A percentile compares a stretch with the other conserved stretches of the same genome.
Conservation (phyloP, 768 basidiomycete species). For the Kwoniella europaea region DNA sequence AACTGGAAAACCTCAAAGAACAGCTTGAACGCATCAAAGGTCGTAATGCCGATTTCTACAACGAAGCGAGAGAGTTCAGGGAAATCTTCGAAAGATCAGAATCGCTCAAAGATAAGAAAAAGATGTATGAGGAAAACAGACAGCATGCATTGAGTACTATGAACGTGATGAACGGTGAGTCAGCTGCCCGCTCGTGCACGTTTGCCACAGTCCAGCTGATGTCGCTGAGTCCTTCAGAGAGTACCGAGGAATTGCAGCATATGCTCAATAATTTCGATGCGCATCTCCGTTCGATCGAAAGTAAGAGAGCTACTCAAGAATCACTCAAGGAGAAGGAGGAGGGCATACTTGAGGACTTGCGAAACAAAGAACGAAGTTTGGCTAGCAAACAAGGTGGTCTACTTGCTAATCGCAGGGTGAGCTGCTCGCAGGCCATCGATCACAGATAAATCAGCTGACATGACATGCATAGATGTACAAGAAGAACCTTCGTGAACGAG, state of each 20-base stretch:
- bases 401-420: constrained; percentile 74
- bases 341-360: constrained; percentile 38
- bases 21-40: constrained; percentile 69
- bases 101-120: constrained; percentile 67
- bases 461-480: constrained; percentile 68
- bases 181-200: background rate
- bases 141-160: constrained; percentile 69
- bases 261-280: constrained; percentile 59
- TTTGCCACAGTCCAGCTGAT: too few species aligned
- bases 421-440: constrained; percentile 9
- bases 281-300: constrained; percentile 57
- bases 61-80: constrained; percentile 77
- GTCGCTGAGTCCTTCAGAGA: constrained; percentile 59
- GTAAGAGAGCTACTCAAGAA: constrained; percentile 34
- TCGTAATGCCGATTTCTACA: constrained; percentile 67
- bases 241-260: constrained; percentile 69
- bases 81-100: constrained; percentile 71
- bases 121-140: constrained; percentile 68
- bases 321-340: constrained; percentile 46
- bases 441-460: constrained; percentile 12
- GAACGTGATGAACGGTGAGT: constrained; percentile 70
- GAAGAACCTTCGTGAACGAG: constrained; percentile 71
- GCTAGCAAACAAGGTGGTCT: constrained; percentile 65
- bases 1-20: constrained; percentile 73
- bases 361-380: constrained; percentile 48